phyloP scores from a whole-genome alignment of 306 rosid genomes.

The Carpinus fangiana region DNA sequence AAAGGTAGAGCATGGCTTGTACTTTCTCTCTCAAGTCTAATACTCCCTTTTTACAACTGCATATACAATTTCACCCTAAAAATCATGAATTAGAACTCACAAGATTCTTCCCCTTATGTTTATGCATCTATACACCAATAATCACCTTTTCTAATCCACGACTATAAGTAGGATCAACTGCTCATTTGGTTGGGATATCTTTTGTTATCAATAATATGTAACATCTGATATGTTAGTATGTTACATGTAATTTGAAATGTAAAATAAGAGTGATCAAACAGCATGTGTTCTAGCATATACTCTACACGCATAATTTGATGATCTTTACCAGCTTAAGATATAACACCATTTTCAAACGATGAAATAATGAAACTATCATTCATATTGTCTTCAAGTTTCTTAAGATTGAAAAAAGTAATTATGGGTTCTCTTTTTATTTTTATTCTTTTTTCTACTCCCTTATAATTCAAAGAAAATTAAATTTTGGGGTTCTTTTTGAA shows the following conservation, averaged over 20 bases:
- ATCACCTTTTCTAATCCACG: neutral
- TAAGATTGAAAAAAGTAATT: neutral
- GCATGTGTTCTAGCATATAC: neutral
- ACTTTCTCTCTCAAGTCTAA: neutral
- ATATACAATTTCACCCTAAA: neutral
- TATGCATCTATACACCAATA: neutral
- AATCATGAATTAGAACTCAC: neutral
- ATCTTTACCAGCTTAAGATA: neutral
- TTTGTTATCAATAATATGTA: neutral
- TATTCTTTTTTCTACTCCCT: neutral
- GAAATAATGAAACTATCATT: neutral
- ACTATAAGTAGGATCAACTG: neutral
- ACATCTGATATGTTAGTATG: neutral
- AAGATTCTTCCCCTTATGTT: neutral
- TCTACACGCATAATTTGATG: neutral
- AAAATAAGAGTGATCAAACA: neutral
- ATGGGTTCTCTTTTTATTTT: neutral
- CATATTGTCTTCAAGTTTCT: neutral
- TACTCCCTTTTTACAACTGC: neutral
- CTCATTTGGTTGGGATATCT: neutral
- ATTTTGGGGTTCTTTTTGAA: neutral
- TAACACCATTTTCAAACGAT: neutral
- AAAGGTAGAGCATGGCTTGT: neutral
- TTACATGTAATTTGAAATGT: neutral
- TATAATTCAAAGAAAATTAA: neutral